phyloP scores from a whole-genome alignment of 2,329 filamentous ascomycete genomes.

The Apiospora hydei region DNA sequence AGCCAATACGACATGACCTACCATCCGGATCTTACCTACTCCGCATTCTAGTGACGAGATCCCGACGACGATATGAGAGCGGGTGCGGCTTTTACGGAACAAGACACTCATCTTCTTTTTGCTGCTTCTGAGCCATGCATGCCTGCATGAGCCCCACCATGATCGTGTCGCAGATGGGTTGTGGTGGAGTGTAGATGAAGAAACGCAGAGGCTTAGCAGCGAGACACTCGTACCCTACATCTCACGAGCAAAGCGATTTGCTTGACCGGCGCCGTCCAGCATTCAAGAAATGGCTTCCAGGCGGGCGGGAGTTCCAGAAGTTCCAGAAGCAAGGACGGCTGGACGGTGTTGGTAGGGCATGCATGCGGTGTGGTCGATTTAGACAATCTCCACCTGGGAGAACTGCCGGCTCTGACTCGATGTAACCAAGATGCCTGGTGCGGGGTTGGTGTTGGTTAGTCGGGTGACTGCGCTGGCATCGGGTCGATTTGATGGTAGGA shows the following conservation, averaged over 20 bases:
- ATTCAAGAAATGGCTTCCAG: too few relatives aligned
- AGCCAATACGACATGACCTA: not conserved
- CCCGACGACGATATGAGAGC: not conserved
- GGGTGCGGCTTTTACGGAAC: not conserved
- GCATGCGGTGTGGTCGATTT: slow-evolving; percentile 7
- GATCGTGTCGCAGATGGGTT: not conserved
- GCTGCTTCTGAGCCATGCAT: not conserved
- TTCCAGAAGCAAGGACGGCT: not conserved
- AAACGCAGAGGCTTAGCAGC: not conserved
- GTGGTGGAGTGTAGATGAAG: too few relatives aligned
- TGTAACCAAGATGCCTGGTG: slow-evolving; percentile 8
- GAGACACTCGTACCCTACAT: not conserved
- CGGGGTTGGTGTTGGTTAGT: not conserved
- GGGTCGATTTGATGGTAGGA: not conserved
- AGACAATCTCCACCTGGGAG: not conserved
- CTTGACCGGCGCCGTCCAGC: not conserved
- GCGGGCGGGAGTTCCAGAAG: not conserved
- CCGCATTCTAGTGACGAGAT: not conserved
- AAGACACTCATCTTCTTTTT: not conserved
- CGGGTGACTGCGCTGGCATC: not conserved
- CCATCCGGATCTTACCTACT: slow-evolving; percentile 2
- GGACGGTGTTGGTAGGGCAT: not conserved
- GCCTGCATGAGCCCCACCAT: not conserved
- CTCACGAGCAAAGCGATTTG: not conserved
- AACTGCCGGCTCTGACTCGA: slow-evolving; percentile 7